Percentiles rank a stretch among this genome's conserved stretches.
Conservation (phyloP, 805 yeast species). For the Saccharomycopsis sp. region DNA sequence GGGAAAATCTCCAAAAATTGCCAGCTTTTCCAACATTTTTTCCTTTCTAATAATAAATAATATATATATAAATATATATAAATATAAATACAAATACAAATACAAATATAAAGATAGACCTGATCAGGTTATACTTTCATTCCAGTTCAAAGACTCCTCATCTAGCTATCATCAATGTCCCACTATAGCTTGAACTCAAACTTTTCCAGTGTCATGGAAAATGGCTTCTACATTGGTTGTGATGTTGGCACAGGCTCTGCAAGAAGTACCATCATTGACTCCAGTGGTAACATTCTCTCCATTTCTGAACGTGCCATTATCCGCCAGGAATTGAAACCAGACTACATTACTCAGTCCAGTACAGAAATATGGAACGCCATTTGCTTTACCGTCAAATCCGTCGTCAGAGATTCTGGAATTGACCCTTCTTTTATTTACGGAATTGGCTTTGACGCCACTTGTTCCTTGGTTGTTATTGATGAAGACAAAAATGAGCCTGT, state of each 20-base stretch:
- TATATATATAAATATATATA: too few relatives aligned
- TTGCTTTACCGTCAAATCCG: slow-evolving; percentile 70
- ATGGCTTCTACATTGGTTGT: slow-evolving; percentile 57
- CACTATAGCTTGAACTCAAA: slow-evolving; percentile 15
- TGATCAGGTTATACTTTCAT: too few relatives aligned
- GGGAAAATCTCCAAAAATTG: too few relatives aligned
- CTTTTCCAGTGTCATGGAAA: slow-evolving; percentile 14
- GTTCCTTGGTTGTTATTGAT: slow-evolving; percentile 79
- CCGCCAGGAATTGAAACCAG: slow-evolving; percentile 65
- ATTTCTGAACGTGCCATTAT: slow-evolving; percentile 72
- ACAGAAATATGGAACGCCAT: slow-evolving; percentile 88
- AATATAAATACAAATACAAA: too few relatives aligned
- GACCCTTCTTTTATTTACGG: slow-evolving; percentile 66
- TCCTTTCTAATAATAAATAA: too few relatives aligned
- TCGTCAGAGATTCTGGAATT: slow-evolving; percentile 65
- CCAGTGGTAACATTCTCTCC: slow-evolving; percentile 70
- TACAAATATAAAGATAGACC: too few relatives aligned
- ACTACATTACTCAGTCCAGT: slow-evolving; percentile 76
- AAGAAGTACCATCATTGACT: slow-evolving; percentile 84
- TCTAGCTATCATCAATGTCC: too few relatives aligned
- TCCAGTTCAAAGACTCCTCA: too few relatives aligned
- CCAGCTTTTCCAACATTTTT: too few relatives aligned
- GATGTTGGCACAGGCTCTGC: slow-evolving; percentile 99
- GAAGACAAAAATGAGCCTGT: slow-evolving; percentile 59
- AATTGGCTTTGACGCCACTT: slow-evolving; percentile 95